A percentile compares a stretch with the other conserved stretches of the same genome.
These are phyloP conservation scores for Deuterostichococcus epilithicus DNA, from an alignment of 139 green algal genomes.

Conservation along the genomic window DNA sequence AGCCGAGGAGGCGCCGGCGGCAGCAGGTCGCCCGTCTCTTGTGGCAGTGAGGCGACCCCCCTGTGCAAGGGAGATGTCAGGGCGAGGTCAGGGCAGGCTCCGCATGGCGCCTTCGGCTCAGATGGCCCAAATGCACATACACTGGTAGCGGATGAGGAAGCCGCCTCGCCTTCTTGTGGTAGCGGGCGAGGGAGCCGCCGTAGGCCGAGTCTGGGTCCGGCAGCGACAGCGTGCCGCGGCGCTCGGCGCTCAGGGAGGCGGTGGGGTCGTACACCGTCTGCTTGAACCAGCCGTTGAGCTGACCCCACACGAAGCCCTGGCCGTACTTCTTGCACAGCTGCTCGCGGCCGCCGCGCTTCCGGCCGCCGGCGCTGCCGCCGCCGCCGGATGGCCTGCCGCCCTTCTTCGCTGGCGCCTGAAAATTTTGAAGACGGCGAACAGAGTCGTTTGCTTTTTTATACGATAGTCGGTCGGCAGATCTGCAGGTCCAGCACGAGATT, in stretches of 20 bases:
- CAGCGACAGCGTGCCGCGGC: slow-evolving; percentile 76
- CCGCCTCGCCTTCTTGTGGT: slow-evolving; percentile 10
- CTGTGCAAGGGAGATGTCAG: background rate
- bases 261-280: slow-evolving; percentile 87
- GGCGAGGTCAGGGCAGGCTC: background rate
- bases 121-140: slow-evolving; percentile 8
- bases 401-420: too few species aligned
- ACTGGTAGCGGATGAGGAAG: background rate
- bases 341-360: background rate
- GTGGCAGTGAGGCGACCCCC: background rate
- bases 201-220: slow-evolving; percentile 79
- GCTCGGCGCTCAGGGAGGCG: slow-evolving; percentile 72
- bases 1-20: too few species aligned
- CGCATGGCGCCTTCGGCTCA: background rate
- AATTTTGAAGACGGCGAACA: too few species aligned
- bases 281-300: slow-evolving; percentile 87
- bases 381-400: background rate
- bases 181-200: background rate
- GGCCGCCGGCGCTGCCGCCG: background rate
- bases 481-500: too few species aligned
- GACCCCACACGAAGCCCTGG: slow-evolving; percentile 77
- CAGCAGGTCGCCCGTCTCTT: background rate
- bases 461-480: too few species aligned
- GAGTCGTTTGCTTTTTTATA: too few species aligned
- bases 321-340: slow-evolving; percentile 71